Percentiles rank a stretch among this genome's conserved stretches.
phyloP scores from a whole-genome alignment of 2,329 filamentous ascomycete species.

The Falciphora oryzae region DNA sequence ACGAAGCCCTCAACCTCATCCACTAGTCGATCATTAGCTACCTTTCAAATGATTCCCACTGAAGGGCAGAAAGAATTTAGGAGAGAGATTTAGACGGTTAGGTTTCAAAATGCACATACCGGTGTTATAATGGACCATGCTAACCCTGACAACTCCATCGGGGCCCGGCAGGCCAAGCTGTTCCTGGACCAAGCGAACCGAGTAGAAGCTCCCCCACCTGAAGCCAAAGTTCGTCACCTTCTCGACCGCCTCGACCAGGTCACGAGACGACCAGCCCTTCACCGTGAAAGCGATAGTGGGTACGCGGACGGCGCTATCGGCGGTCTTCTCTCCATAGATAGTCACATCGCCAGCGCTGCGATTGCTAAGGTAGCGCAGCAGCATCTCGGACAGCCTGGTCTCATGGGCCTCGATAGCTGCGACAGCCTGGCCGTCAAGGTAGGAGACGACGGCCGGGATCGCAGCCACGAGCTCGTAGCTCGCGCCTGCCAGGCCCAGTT shows the following conservation, averaged over 20 bases:
- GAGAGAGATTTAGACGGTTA: background rate
- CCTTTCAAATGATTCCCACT: background rate
- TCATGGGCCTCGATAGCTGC: conserved; percentile 50
- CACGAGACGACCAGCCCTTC: conserved; percentile 40
- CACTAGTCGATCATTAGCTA: conserved; percentile 26
- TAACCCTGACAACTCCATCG: conserved; percentile 59
- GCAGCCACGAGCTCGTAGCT: conserved; percentile 65
- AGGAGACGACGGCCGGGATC: conserved; percentile 55
- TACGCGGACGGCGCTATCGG: conserved; percentile 45
- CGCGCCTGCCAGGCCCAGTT: conserved; percentile 61
- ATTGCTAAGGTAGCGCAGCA: conserved; percentile 50
- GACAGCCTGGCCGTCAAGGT: conserved; percentile 36
- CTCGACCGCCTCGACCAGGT: conserved; percentile 53
- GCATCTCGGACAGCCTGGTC: conserved; percentile 45
- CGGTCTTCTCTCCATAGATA: conserved; percentile 48
- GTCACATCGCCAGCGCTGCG: conserved; percentile 40
- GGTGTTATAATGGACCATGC: conserved; percentile 63
- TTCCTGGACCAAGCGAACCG: conserved; percentile 50
- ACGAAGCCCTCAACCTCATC: conserved; percentile 51
- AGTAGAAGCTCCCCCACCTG: conserved; percentile 59
- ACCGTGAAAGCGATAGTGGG: conserved; percentile 60
- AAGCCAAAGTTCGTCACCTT: conserved; percentile 49
- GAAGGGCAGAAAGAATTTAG: background rate
- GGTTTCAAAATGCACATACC: conserved; percentile 31
- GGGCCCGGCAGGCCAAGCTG: conserved; percentile 43